phyloP scores from a whole-genome alignment of 257 asterid species.

The Lithospermum erythrorhizon region DNA sequence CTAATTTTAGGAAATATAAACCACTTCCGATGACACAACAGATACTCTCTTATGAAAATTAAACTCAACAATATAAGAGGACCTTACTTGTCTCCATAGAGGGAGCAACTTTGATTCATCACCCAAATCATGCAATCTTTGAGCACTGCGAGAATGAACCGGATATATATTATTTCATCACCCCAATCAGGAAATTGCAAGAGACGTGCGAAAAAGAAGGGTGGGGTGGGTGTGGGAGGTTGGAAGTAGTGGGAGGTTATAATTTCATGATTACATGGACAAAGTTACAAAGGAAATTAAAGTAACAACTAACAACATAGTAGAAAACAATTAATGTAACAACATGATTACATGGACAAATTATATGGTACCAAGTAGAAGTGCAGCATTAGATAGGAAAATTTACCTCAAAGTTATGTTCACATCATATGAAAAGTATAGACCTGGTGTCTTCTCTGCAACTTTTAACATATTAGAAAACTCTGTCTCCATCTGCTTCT shows the following conservation, averaged over 20 bases:
- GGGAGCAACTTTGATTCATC: conserved; percentile 95
- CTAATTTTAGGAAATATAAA: background rate
- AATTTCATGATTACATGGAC: too few relatives aligned
- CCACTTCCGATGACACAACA: background rate
- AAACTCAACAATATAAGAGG: background rate
- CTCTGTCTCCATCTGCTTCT: conserved; percentile 80
- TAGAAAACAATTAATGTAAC: background rate
- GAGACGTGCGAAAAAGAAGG: too few relatives aligned
- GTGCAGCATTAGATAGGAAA: background rate
- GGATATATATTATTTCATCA: background rate
- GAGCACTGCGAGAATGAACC: conserved; percentile 43
- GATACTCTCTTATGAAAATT: background rate
- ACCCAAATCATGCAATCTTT: conserved; percentile 72
- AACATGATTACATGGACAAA: background rate
- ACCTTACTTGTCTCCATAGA: conserved; percentile 91
- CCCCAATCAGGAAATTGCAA: too few relatives aligned
- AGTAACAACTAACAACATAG: too few relatives aligned
- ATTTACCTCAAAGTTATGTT: conserved; percentile 80
- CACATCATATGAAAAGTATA: conserved; percentile 82
- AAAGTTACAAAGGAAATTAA: too few relatives aligned
- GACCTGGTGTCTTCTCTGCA: conserved; percentile 66
- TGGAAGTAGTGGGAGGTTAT: background rate
- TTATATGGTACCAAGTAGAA: too few relatives aligned
- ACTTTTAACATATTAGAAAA: conserved; percentile 48
- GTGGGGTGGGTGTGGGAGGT: too few relatives aligned